Evolutionary conservation across 164 flowering plant species (phyloP).

Genomic region (Stephania japonica): DNA sequence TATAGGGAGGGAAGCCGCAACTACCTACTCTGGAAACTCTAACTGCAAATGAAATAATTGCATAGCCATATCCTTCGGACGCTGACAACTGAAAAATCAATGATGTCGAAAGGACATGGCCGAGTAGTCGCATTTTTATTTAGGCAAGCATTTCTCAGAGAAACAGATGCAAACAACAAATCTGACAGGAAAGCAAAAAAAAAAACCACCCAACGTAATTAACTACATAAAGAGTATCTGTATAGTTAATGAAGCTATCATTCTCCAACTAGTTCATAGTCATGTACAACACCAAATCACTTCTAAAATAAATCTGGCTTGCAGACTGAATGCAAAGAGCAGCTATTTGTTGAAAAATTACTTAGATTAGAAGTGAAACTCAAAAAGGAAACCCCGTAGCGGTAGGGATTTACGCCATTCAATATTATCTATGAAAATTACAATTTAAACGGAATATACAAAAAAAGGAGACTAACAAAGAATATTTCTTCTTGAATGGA

Average conservation of each 20-base stretch:
- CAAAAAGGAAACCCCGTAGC: neutral
- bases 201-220: neutral
- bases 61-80: too few relatives aligned
- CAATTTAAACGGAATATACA: neutral
- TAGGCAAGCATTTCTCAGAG: neutral
- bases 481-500: neutral
- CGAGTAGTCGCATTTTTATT: neutral
- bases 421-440: neutral
- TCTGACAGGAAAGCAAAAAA: neutral
- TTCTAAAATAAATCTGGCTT: neutral
- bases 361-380: neutral
- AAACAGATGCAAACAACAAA: neutral
- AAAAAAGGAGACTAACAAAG: conserved; percentile 1
- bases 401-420: neutral
- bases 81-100: too few relatives aligned
- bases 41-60: too few relatives aligned
- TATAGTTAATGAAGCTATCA: neutral
- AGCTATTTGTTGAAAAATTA: neutral
- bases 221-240: neutral
- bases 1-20: too few relatives aligned
- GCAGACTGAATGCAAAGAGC: neutral
- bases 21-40: too few relatives aligned
- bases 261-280: neutral
- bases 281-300: neutral
- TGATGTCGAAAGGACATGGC: too few relatives aligned